A percentile compares a stretch with the other conserved stretches of the same genome.
phyloP scores from a whole-genome alignment of 768 basidiomycete genomes.

The Trichaptum fuscoviolaceum region DNA sequence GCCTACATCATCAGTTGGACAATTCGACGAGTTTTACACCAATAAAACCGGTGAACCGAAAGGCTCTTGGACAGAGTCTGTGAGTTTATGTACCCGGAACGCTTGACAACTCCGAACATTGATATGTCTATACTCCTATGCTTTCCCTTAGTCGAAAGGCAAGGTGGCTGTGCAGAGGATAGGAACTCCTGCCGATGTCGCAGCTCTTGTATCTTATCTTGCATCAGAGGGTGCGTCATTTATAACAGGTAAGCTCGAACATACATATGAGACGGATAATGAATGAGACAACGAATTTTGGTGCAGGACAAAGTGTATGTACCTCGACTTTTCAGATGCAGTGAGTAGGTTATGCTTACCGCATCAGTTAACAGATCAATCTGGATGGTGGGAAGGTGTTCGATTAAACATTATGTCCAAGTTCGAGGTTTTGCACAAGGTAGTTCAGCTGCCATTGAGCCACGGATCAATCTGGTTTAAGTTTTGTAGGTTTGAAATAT shows the following conservation, averaged over 20 bases:
- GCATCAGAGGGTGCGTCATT: conserved; percentile 9
- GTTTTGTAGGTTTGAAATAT: too few relatives aligned
- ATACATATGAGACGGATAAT: neutral
- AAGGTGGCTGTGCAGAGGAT: neutral
- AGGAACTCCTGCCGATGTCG: conserved; percentile 10
- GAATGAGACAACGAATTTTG: neutral
- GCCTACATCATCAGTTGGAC: conserved; percentile 2
- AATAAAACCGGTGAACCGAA: conserved; percentile 5
- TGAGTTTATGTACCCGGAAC: neutral
- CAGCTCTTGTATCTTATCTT: conserved; percentile 13
- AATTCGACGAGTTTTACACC: conserved; percentile 7
- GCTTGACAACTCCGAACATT: too few relatives aligned
- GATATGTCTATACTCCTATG: neutral
- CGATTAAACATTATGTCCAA: neutral
- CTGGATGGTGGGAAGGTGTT: neutral
- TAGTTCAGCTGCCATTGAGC: too few relatives aligned
- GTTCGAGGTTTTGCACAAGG: too few relatives aligned
- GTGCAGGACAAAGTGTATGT: neutral
- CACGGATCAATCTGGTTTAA: too few relatives aligned
- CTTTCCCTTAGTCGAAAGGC: neutral
- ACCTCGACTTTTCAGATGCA: neutral
- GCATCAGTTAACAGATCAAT: neutral
- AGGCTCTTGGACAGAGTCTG: conserved; percentile 4
- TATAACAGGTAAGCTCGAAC: conserved; percentile 11
- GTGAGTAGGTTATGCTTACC: neutral